Evolutionary conservation across 805 yeast species (phyloP).

Genomic region (Yamadazyma endophytica): DNA sequence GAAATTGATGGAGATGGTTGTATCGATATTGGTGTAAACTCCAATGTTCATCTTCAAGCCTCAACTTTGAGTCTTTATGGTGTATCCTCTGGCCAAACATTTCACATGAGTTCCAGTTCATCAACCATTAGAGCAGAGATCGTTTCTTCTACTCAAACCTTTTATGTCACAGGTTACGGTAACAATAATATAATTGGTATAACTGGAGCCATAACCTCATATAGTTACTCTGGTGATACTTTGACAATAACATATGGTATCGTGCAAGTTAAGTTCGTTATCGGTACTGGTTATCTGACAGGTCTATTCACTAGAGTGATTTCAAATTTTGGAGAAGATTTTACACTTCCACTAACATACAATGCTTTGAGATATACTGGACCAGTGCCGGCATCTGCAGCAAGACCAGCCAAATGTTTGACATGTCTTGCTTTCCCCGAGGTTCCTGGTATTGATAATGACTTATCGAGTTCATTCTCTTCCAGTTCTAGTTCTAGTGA

Average conservation of each 20-base stretch:
- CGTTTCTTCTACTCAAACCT: conserved; percentile 4
- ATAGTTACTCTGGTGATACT: conserved; percentile 5
- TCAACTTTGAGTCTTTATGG: conserved; percentile 2
- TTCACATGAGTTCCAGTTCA: conserved; percentile 10
- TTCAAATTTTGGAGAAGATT: conserved; percentile 1
- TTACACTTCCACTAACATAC: neutral
- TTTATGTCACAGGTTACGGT: conserved; percentile 17
- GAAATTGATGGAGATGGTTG: conserved; percentile 25
- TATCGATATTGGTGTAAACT: conserved; percentile 13
- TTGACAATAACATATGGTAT: conserved; percentile 3
- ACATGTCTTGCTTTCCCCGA: conserved; percentile 12
- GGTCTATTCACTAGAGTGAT: neutral
- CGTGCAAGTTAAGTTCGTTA: neutral
- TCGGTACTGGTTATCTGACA: conserved; percentile 5
- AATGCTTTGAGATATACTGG: conserved; percentile 2
- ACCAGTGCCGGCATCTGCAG: conserved; percentile 3
- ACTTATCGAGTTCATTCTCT: conserved; percentile 5
- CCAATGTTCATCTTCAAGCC: conserved; percentile 9
- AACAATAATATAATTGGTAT: conserved; percentile 13
- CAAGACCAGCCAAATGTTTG: conserved; percentile 12
- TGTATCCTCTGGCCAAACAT: conserved; percentile 9
- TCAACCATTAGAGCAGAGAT: conserved; percentile 10
- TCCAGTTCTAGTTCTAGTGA: conserved; percentile 1
- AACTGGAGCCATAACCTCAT: neutral
- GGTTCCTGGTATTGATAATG: conserved; percentile 9